These are phyloP conservation scores for Didymella exigua DNA, from an alignment of 2,329 filamentous ascomycete genomes.

Conservation along the genomic window DNA sequence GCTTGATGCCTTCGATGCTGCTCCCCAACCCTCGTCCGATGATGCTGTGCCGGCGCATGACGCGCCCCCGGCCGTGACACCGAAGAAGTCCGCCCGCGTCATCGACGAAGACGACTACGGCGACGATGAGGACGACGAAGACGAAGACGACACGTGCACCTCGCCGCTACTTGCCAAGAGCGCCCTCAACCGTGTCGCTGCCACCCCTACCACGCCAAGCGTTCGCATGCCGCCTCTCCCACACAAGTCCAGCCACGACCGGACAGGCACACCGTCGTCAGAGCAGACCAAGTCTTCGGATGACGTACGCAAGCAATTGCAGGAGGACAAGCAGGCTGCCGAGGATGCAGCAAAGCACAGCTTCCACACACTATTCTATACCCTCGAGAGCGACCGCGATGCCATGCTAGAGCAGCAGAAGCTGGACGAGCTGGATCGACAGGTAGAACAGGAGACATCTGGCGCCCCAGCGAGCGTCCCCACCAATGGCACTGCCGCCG, in stretches of 20 bases:
- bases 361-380: constrained; percentile 94
- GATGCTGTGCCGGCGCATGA: constrained; percentile 47
- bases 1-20: constrained; percentile 34
- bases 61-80: constrained; percentile 55
- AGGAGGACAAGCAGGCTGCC: constrained; percentile 87
- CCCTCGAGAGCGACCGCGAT: constrained; percentile 90
- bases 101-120: constrained; percentile 88
- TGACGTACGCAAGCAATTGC: constrained; percentile 89
- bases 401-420: constrained; percentile 98
- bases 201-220: constrained; percentile 68
- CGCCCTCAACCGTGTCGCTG: constrained; percentile 59
- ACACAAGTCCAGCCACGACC: constrained; percentile 66
- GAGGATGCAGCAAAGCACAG: constrained; percentile 88
- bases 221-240: constrained; percentile 69
- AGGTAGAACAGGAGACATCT: constrained; percentile 94
- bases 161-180: constrained; percentile 59
- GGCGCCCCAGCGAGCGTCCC: constrained; percentile 55
- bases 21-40: constrained; percentile 31
- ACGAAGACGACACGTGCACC: constrained; percentile 51
- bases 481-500: constrained; percentile 57
- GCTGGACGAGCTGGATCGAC: constrained; percentile 93
- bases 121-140: constrained; percentile 69
- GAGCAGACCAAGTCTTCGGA: constrained; percentile 73
- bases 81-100: constrained; percentile 76
- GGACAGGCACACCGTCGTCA: constrained; percentile 60